Percentiles rank a stretch among this genome's conserved stretches.
phyloP scores from a whole-genome alignment of 345 rosid genomes.

The Eucalyptus pumila region DNA sequence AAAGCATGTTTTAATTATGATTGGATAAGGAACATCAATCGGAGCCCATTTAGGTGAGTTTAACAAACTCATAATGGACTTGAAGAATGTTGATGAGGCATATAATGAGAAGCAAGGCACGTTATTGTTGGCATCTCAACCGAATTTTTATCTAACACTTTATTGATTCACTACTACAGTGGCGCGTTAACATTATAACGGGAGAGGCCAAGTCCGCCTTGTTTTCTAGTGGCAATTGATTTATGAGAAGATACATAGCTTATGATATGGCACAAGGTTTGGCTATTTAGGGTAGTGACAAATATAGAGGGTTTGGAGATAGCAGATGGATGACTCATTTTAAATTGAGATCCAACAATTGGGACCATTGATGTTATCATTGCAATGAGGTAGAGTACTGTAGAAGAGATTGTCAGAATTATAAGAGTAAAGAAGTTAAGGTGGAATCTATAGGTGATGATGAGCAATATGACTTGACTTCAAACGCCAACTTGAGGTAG shows the following conservation, averaged over 20 bases:
- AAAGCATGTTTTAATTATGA: background rate
- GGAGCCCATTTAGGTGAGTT: background rate
- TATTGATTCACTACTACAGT: accelerated
- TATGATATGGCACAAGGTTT: background rate
- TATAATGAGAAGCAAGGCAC: background rate
- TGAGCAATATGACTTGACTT: background rate
- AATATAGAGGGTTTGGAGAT: background rate
- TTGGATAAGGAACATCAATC: background rate
- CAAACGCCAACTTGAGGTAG: background rate
- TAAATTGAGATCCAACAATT: background rate
- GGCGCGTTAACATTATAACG: background rate
- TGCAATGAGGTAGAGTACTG: background rate
- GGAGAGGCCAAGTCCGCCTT: background rate
- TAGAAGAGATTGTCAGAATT: background rate
- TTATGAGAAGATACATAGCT: background rate
- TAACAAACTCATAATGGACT: background rate
- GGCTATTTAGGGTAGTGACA: background rate
- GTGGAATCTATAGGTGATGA: background rate
- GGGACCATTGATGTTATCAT: background rate
- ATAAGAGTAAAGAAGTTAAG: background rate
- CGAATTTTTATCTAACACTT: background rate
- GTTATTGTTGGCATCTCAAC: background rate
- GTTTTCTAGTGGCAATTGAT: background rate
- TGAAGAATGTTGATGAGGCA: background rate
- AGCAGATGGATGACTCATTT: background rate